Evolutionary conservation across 1,139 yeast species (phyloP), one percentile per base, ranked within the genome.

Genomic region (Debaryomyces udenii): DNA sequence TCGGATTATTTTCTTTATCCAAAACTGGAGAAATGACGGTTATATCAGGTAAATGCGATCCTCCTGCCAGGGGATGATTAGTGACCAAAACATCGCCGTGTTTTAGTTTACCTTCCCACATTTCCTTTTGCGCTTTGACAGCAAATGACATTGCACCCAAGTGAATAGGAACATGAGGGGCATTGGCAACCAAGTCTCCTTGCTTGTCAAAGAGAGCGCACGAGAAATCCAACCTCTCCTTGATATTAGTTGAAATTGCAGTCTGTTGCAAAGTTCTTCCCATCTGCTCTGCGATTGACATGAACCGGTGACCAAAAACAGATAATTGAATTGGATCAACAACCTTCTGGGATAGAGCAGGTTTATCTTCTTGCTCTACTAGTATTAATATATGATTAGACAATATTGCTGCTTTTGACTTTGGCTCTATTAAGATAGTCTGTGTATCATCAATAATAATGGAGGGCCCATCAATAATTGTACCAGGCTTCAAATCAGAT

Each of bases 251-350:
- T 5, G 93, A 84, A 34, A 87, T 87, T 4, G 93, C 78, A 0
- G 94, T 86, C 61, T 84, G 86, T 52, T 85, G 86, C 48, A 86
- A 66, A 7, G 91, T 86, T 50, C 81, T 75, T 10, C 95, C 95
- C 96, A 87, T 87, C 56, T 86, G 94, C 54, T 86, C 95, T 3
- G 96, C 95, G 58, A 87, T 83, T 39, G 88, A 86, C 94, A 87
- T 86, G 56, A 87, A 87, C 50, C 94, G 68, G 58, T 87, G 91
- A 16, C 91, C 86, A 62, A 86, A 87, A 1, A 87, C 88, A 1
- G 93, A 83, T 34, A 87, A 62, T 53, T 82, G 78, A 40, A 86
- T 77, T 0, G 94, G 93, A 51, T 86, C 89, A 18, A 82, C 73
- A 2, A 53, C 55, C 1, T 53, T 48, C n/a, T 48, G 46, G 0